Percentiles rank a stretch among this genome's conserved stretches.
These are phyloP conservation scores for Fraxinus cuspidata DNA, from an alignment of 257 asterid species.

Conservation along the genomic window DNA sequence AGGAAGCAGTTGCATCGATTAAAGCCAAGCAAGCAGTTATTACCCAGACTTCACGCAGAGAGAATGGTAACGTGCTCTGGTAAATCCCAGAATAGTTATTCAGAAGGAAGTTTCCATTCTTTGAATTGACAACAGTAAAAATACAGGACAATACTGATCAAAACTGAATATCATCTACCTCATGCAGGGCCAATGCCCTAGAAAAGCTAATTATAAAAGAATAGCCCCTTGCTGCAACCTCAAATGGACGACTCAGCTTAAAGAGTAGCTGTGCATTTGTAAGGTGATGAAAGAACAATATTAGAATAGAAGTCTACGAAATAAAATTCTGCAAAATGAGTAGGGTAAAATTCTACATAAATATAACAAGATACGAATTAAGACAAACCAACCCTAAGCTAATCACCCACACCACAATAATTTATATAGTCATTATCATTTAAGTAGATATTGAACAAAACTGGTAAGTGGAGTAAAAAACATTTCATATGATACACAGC, in stretches of 20 bases:
- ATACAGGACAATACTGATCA: constrained; percentile 22
- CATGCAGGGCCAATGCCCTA: constrained; percentile 73
- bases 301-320: constrained; percentile 25
- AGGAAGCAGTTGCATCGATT: constrained; percentile 72
- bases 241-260: constrained; percentile 85
- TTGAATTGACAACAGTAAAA: constrained; percentile 22
- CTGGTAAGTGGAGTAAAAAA: constrained; percentile 1
- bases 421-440: constrained; percentile 20
- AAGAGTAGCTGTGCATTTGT: constrained; percentile 68
- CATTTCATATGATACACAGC: constrained; percentile 25
- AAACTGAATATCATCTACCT: constrained; percentile 56
- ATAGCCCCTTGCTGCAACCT: constrained; percentile 95
- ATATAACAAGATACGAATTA: not conserved
- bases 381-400: constrained; percentile 8
- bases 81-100: constrained; percentile 28
- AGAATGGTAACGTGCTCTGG: constrained; percentile 84
- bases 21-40: constrained; percentile 85
- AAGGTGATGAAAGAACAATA: constrained; percentile 31
- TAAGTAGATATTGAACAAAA: constrained; percentile 6
- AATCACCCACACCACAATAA: not conserved
- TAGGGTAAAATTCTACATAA: not conserved
- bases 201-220: constrained; percentile 95
- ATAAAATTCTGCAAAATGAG: constrained; percentile 21
- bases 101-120: constrained; percentile 24
- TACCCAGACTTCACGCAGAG: constrained; percentile 98